Evolutionary conservation across 176 grass and related monocot genomes (phyloP).

Genomic region (Tillandsia fasciculata): DNA sequence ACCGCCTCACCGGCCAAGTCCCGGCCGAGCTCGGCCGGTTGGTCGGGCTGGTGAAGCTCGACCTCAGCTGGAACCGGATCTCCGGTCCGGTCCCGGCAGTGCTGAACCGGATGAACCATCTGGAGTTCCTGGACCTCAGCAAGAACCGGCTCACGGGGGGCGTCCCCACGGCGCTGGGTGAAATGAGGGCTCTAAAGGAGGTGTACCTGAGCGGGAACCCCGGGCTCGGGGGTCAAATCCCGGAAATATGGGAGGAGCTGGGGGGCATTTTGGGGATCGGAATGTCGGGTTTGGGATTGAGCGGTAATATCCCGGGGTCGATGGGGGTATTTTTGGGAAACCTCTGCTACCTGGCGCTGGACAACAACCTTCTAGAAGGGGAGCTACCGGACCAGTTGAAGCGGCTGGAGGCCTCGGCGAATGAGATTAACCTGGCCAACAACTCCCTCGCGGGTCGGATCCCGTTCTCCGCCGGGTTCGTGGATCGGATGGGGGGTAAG

Average conservation of each 20-base stretch:
- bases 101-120: slow-evolving; percentile 9
- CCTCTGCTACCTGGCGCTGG: slow-evolving; percentile 26
- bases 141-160: slow-evolving; percentile 34
- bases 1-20: slow-evolving; percentile 21
- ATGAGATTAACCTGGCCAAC: slow-evolving; percentile 36
- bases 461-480: slow-evolving; percentile 31
- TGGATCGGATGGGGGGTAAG: slow-evolving; percentile 14
- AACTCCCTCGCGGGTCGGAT: slow-evolving; percentile 26
- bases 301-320: slow-evolving; percentile 24
- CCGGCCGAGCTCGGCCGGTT: slow-evolving; percentile 22
- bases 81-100: slow-evolving; percentile 20
- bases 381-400: slow-evolving; percentile 28
- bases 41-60: slow-evolving; percentile 31
- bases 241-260: slow-evolving; percentile 31
- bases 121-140: slow-evolving; percentile 37
- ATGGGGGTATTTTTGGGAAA: slow-evolving; percentile 24
- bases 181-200: slow-evolving; percentile 27
- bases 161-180: slow-evolving; percentile 19
- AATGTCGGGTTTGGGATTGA: slow-evolving; percentile 27
- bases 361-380: slow-evolving; percentile 35
- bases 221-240: slow-evolving; percentile 29
- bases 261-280: slow-evolving; percentile 28
- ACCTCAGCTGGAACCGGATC: slow-evolving; percentile 31
- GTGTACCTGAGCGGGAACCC: slow-evolving; percentile 37
- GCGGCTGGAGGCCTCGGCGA: slow-evolving; percentile 22